Percentiles rank a stretch among this genome's conserved stretches.
phyloP scores from a whole-genome alignment of 129 eudicot species.

The Ambrosia artemisiifolia region DNA sequence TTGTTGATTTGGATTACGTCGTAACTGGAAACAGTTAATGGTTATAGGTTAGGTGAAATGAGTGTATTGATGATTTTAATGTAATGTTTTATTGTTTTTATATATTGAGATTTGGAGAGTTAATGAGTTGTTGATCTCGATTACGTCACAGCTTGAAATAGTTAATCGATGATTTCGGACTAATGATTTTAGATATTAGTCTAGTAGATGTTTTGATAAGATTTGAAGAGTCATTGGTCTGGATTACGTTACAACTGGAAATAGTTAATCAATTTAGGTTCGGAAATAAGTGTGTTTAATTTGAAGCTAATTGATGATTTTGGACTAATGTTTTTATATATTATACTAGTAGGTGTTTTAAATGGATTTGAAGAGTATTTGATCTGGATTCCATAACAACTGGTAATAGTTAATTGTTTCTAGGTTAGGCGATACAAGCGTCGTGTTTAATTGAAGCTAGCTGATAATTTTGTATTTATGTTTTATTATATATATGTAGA shows the following conservation, averaged over 20 bases:
- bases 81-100: no score
- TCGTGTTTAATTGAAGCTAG: not conserved
- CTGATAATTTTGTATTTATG: not conserved
- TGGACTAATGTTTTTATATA: not conserved
- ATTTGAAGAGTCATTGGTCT: not conserved
- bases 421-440: not conserved
- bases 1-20: no score
- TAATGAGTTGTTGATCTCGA: not conserved
- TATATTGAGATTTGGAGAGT: no score
- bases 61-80: no score
- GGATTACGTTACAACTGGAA: not conserved
- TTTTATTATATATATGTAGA: not conserved
- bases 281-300: constrained; percentile 1
- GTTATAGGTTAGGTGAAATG: no score
- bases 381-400: not conserved
- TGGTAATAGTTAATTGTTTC: not conserved
- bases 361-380: not conserved
- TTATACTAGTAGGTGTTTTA: no score
- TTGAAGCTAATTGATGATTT: not conserved
- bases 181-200: no score
- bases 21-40: no score
- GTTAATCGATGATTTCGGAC: not conserved
- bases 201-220: no score
- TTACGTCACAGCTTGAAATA: not conserved
- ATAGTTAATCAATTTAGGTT: not conserved